phyloP scores from a whole-genome alignment of 2,329 filamentous ascomycete genomes.

The Alternaria conjuncta region DNA sequence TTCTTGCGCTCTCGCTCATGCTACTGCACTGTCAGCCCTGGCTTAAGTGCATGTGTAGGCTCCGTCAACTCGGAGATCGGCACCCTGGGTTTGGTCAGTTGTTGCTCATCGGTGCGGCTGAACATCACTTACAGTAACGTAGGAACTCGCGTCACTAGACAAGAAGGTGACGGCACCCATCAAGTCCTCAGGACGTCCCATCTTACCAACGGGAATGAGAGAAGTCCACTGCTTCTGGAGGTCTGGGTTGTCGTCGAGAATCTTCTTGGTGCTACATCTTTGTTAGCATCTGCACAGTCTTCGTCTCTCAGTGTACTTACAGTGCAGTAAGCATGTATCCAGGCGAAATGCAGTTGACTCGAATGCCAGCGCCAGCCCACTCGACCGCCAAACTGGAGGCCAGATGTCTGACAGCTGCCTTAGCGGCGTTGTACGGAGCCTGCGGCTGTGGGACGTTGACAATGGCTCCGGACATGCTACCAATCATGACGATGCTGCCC shows the following conservation, averaged over 20 bases:
- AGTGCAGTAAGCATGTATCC: constrained; percentile 96
- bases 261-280: constrained; percentile 80
- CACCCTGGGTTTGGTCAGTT: constrained; percentile 56
- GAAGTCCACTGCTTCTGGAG: constrained; percentile 90
- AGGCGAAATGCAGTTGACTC: constrained; percentile 93
- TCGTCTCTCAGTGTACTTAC: constrained; percentile 60
- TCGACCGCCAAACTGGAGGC: constrained; percentile 89
- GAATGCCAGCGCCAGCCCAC: constrained; percentile 86
- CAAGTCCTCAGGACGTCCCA: constrained; percentile 89
- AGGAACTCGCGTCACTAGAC: constrained; percentile 71
- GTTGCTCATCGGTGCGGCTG: not conserved
- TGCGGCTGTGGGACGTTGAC: constrained; percentile 97
- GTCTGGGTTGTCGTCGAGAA: constrained; percentile 90
- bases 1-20: not conserved
- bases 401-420: constrained; percentile 89
- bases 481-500: constrained; percentile 92
- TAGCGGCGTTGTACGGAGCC: constrained; percentile 89
- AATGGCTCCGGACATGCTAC: constrained; percentile 91
- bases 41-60: constrained; percentile 80
- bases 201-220: constrained; percentile 89
- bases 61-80: constrained; percentile 82
- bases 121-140: constrained; percentile 42
- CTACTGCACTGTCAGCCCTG: too few species aligned
- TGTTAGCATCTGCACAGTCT: constrained; percentile 16
- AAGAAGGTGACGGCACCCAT: constrained; percentile 93